A percentile compares a stretch with the other conserved stretches of the same genome.
These are phyloP conservation scores for Globisporangium irregulare DNA, from an alignment of 352 stramenopile genomes.

Conservation along the genomic window DNA sequence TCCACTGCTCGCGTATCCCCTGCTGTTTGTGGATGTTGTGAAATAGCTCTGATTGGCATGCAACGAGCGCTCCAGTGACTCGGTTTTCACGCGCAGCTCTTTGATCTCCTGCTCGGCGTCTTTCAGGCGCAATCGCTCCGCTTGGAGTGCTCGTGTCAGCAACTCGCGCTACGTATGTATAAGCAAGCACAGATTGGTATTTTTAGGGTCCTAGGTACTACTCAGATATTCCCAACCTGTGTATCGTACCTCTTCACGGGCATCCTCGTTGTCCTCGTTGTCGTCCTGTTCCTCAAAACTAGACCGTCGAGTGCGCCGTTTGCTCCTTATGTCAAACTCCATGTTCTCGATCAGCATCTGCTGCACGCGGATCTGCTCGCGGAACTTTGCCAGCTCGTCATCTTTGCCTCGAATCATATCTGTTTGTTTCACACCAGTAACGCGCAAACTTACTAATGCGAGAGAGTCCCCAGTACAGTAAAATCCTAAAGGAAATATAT, in stretches of 20 bases:
- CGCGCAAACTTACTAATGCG: background rate
- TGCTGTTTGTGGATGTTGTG: background rate
- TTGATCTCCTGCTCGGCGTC: constrained; percentile 13
- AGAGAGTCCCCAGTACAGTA: no score
- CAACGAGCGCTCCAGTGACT: constrained; percentile 11
- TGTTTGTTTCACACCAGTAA: constrained; percentile 2
- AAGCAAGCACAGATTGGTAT: background rate
- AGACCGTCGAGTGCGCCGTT: background rate
- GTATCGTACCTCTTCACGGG: constrained; percentile 34
- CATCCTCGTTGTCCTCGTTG: constrained; percentile 17
- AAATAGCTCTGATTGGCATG: background rate
- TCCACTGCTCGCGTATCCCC: background rate
- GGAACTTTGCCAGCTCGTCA: constrained; percentile 34
- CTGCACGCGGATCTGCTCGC: constrained; percentile 57
- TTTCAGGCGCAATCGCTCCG: constrained; percentile 13
- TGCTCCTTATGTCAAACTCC: constrained; percentile 34
- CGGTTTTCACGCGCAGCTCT: constrained; percentile 10
- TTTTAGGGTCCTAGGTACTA: background rate
- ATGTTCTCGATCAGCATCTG: constrained; percentile 60
- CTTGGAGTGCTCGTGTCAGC: constrained; percentile 17
- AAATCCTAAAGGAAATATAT: no score
- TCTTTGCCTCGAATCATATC: constrained; percentile 40
- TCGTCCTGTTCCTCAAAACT: constrained; percentile 11
- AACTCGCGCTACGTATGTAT: constrained; percentile 15
- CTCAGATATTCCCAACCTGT: background rate